Base-by-base conservation (phyloP, 331 rosid genomes). In the Spiraea crenata region DNA sequence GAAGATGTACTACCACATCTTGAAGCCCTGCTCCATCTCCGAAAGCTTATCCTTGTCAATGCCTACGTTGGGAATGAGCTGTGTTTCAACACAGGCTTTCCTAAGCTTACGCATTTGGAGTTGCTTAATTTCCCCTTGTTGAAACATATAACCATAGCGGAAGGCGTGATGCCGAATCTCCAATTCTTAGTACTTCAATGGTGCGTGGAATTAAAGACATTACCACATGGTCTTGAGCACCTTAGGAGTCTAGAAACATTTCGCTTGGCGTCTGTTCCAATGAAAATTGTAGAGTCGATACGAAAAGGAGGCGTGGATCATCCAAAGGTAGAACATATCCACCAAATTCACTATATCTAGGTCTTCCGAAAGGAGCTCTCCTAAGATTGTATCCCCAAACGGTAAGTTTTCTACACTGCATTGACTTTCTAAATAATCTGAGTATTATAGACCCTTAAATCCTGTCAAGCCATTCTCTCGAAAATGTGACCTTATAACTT, bases 1-100 rank as follows among this genome's bases (percentile, higher is more conserved):
- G 71, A 64, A 73, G 65, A 73, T 52, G 14, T 40, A 57, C 45
- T 70, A 17, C 67, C 75, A 20, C 57, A 34, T 39, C 44, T 74
- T 25, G 78, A 58, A 44, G 62, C 37, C 42, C 3, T 74, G 42
- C 77, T 65, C 5, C 6, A 17, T 44, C 46, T 74, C 14, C 1
- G 38, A 38, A 35, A 31, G 3, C 13, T 70, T 7, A 0, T 0
- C 2, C 55, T 70, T 56, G 2, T 16, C 2, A 47, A 71, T 58
- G 49, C 75, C 9, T 71, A 57, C 3, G 44, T 15, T 8, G 58
- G 75, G 12, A 38, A 57, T 42, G 17, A 34, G 35, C 15, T 44
- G 52, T 14, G 31, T 45, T 45, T 70, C 39, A 19, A 4, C 0
- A 35, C 16, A 57, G 66, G 74, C 44, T 57, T 70, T 70, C 49